phyloP scores from a whole-genome alignment of 169 alveolate species.

The Amoebophrya sp. region DNA sequence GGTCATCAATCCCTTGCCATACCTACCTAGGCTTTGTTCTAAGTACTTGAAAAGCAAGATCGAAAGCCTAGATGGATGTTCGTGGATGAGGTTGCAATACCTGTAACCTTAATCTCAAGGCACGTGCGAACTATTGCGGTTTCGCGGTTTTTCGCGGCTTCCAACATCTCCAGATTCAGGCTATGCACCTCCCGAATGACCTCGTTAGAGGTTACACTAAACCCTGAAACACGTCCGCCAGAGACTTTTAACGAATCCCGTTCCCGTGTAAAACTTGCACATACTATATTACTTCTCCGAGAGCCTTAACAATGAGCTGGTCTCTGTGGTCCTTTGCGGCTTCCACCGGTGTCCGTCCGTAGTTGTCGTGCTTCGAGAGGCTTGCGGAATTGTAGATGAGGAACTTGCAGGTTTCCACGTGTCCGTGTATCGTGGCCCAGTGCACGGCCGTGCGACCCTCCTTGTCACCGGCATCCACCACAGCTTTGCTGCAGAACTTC shows the following conservation, averaged over 20 bases:
- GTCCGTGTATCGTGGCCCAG: constrained; percentile 17
- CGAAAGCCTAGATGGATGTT: too few species aligned
- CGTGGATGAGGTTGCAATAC: too few species aligned
- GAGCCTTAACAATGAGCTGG: constrained; percentile 10
- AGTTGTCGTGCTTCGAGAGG: background rate
- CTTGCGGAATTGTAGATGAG: background rate
- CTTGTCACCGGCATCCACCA: constrained; percentile 12
- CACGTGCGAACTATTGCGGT: background rate
- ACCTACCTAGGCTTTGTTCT: too few species aligned
- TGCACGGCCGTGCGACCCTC: background rate
- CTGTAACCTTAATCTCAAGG: too few species aligned
- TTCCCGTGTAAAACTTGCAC: too few species aligned
- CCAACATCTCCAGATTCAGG: background rate
- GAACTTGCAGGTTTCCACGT: constrained; percentile 8
- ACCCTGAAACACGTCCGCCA: too few species aligned
- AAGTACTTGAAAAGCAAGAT: too few species aligned
- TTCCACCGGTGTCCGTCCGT: background rate
- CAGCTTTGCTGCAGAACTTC: background rate
- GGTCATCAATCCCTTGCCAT: too few species aligned
- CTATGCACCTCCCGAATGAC: background rate
- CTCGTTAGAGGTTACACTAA: too few species aligned
- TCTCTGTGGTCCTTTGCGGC: background rate
- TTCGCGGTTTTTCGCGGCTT: background rate
- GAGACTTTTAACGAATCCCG: too few species aligned
- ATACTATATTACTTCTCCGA: too few species aligned